Evolutionary conservation across 2,329 filamentous ascomycete genomes (phyloP), one percentile per base, ranked within the genome.

Genomic region (Xylaria sp.): DNA sequence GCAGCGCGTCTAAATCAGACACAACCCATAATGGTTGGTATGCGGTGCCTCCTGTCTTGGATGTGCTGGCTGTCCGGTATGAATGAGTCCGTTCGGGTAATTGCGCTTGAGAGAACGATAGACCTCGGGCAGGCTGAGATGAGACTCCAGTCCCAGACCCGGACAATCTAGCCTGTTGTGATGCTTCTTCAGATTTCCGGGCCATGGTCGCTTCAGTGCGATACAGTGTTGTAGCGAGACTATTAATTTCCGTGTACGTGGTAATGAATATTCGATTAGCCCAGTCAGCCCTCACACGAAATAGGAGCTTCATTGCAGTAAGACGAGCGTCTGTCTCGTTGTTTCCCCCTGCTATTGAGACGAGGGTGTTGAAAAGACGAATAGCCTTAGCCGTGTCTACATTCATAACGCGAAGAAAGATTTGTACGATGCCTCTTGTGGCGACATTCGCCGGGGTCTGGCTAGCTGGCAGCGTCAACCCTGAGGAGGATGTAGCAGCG

Each of bases 201-300:
- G 79, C 76, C 7, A 84, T 68, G 1, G 84, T 82, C 15, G 80
- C 78, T 62, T 85, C 83, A 0, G 84, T 87, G 37, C 92, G 87
- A 67, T 87, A 89, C 9, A 97, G 79, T 6, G 89, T 83, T 15
- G 87, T 83, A 27, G 93, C 91, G 23, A 97, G 80, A 54, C 86
- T 87, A 66, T 89, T 86, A 27, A 87, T 90, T 72, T 96, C 92
- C 1, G 89, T 86, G 29, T 86, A 84, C 33, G 85, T 78, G 7
- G 87, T 87, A 54, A 97, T 80, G 60, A 90, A 92, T 3, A 97
- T 84, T 44, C 88, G 85, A 67, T 93, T 87, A 9, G 90, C 87
- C 73, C 90, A 92, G 75, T 97, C 92, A 21, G 92, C 92, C 60
- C 93, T 86, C 29, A 97, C 79, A 43, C 93, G 87, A 73, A 96